These are phyloP conservation scores for Stachybotrys echinatus DNA, from an alignment of 2,329 filamentous ascomycete genomes.

Conservation along the genomic window DNA sequence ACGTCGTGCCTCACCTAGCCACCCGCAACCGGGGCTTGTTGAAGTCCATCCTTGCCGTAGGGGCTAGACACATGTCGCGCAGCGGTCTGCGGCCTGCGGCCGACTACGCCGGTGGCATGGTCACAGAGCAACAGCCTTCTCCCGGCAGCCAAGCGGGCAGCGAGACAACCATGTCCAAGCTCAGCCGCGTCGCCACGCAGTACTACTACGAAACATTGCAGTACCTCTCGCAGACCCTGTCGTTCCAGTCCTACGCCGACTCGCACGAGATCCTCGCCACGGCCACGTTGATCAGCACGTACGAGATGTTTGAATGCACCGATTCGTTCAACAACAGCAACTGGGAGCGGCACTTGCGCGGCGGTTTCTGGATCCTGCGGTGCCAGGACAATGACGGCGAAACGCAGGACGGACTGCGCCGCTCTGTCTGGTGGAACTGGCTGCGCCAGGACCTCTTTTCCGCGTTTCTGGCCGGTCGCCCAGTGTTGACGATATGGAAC, in stretches of 20 bases:
- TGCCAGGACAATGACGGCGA: conserved; percentile 54
- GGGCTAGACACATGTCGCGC: conserved; percentile 11
- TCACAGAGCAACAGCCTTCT: neutral
- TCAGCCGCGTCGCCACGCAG: conserved; percentile 28
- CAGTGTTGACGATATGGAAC: conserved; percentile 51
- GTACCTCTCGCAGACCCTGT: conserved; percentile 57
- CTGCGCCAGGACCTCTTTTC: conserved; percentile 58
- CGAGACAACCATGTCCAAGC: neutral
- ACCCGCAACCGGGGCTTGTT: conserved; percentile 8
- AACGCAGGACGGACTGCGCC: conserved; percentile 41
- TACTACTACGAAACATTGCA: conserved; percentile 57
- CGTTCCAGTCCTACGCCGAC: conserved; percentile 49
- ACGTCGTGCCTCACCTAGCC: conserved; percentile 9
- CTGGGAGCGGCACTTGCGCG: conserved; percentile 56
- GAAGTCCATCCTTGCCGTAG: conserved; percentile 9
- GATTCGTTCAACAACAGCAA: conserved; percentile 24
- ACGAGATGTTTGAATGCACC: conserved; percentile 54
- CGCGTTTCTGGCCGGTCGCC: conserved; percentile 50
- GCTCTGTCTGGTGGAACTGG: conserved; percentile 60
- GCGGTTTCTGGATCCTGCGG: conserved; percentile 59
- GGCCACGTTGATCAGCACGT: conserved; percentile 51
- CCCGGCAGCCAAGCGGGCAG: neutral
- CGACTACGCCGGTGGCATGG: no score
- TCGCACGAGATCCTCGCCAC: conserved; percentile 54
- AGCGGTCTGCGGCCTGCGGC: neutral